Evolutionary conservation across 371 early-diverging fungal genomes (phyloP).

Genomic region (Apophysomyces sp.): DNA sequence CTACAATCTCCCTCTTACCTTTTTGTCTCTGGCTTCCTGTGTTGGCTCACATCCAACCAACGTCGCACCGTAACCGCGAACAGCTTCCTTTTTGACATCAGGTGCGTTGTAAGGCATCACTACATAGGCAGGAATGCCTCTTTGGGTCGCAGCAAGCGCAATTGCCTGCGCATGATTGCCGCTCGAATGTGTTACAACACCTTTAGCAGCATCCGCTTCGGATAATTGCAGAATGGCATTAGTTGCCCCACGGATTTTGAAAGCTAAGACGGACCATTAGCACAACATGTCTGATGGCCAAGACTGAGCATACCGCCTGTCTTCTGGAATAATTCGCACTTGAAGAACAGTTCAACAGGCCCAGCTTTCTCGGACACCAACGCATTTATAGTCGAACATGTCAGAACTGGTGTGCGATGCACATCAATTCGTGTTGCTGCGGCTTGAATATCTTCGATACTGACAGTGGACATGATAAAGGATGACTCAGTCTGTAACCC

Average conservation of each 20-base stretch:
- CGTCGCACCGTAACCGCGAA: slow-evolving; percentile 52
- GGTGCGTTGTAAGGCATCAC: slow-evolving; percentile 58
- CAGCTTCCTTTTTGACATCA: slow-evolving; percentile 49
- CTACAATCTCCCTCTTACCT: slow-evolving; percentile 13
- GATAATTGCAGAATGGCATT: slow-evolving; percentile 39
- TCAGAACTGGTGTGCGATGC: slow-evolving; percentile 51
- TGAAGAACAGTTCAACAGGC: slow-evolving; percentile 48
- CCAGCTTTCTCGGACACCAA: slow-evolving; percentile 21
- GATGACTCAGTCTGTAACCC: background rate
- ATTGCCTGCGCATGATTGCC: slow-evolving; percentile 57
- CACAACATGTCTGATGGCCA: background rate
- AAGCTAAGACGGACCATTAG: slow-evolving; percentile 29
- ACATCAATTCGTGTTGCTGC: slow-evolving; percentile 50
- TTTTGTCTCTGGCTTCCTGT: slow-evolving; percentile 26
- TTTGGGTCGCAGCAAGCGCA: slow-evolving; percentile 39
- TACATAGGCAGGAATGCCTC: slow-evolving; percentile 48
- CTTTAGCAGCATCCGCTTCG: slow-evolving; percentile 29
- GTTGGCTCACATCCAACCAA: slow-evolving; percentile 46
- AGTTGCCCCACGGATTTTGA: slow-evolving; percentile 61
- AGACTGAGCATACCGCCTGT: slow-evolving; percentile 43
- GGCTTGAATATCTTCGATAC: slow-evolving; percentile 33
- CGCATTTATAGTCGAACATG: slow-evolving; percentile 30
- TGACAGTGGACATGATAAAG: slow-evolving; percentile 13
- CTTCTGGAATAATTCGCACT: slow-evolving; percentile 58
- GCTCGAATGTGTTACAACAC: slow-evolving; percentile 47